Evolutionary conservation across 345 rosid genomes (phyloP), one percentile per base, ranked within the genome.

Genomic region (Populus pruinosa): DNA sequence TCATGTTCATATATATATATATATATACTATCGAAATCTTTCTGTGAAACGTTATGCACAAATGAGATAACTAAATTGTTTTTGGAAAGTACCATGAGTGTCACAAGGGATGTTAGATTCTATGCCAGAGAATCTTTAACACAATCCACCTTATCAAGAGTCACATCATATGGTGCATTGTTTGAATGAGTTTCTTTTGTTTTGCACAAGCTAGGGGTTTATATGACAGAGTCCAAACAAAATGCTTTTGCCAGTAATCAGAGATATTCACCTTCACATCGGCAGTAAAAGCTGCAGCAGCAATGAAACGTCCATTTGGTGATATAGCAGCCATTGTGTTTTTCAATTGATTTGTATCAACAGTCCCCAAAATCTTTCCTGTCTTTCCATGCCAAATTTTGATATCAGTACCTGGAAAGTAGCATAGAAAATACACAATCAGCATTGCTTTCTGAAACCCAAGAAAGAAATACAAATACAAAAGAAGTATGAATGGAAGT

Each of bases 241-340:
- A 1, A 76, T 67, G 29, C 59, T 53, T 53, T 18, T 53, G 2
- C 20, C 50, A 7, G 20, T 36, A 49, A 78, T 56, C 4, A 69
- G 23, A 69, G 61, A 70, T 21, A 53, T 35, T 82, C 71, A 96
- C 99, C 97, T 96, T 96, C 70, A 96, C 99, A 88, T 94, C 98
- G 13, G 99, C 99, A 39, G 98, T 93, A 85, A 96, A 96, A 47
- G 99, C 98, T 47, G 99, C 99, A 62, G 98, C 97, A 76, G 99
- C 98, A 85, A 96, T 69, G 77, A 96, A 96, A 43, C 97, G 98
- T 39, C 99, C 99, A 89, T 94, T 91, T 63, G 99, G 97, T 68
- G 99, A 96, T 76, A 96, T 81, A 72, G 91, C 84, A 77, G 94
- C 95, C 97, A 91, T 96, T 74, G 80, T 87, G 81, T 96, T 96